Evolutionary conservation across 257 asterid species (phyloP).

Genomic region (Solanum phureja): DNA sequence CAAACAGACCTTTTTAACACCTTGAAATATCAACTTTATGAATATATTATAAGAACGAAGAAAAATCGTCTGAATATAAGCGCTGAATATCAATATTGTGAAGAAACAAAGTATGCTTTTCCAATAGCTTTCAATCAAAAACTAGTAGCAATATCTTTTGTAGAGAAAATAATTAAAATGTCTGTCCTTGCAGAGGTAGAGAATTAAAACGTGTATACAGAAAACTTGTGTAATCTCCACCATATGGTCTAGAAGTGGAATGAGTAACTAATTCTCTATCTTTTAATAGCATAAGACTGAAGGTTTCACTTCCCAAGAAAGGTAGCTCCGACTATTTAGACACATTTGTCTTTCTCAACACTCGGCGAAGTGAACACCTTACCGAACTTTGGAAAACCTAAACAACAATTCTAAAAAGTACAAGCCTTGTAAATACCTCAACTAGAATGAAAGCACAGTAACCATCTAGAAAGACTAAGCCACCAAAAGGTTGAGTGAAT

Average conservation of each 20-base stretch:
- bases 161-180: not conserved
- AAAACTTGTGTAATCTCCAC: not conserved
- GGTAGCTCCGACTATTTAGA: not conserved
- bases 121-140: not conserved
- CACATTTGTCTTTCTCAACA: not conserved
- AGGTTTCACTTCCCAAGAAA: not conserved
- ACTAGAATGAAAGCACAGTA: not conserved
- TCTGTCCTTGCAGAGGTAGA: not conserved
- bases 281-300: not conserved
- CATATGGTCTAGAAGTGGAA: not conserved
- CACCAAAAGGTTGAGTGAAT: not conserved
- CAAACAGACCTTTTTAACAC: not conserved
- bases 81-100: not conserved
- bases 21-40: not conserved
- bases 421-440: not conserved
- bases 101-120: not conserved
- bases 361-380: not conserved
- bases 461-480: not conserved
- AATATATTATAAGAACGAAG: not conserved
- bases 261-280: not conserved
- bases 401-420: not conserved
- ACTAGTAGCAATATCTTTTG: not conserved
- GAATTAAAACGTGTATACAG: not conserved
- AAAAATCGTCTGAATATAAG: not conserved
- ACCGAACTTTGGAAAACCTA: not conserved